Conservation (phyloP, 441 rosid species). For the Erysimum cheiri region DNA sequence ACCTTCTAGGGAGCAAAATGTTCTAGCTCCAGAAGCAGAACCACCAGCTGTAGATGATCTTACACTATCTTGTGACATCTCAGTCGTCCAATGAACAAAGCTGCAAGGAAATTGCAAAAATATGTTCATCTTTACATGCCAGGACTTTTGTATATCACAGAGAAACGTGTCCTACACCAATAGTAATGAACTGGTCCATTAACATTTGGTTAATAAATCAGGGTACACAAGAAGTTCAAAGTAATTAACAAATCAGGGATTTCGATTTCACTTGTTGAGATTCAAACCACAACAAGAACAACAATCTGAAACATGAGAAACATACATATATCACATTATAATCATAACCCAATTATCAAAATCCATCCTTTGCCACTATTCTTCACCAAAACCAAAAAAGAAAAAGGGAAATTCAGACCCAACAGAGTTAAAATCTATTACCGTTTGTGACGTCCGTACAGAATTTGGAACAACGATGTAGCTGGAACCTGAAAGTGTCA, state of each 20-base stretch:
- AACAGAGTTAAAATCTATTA: conserved; percentile 29
- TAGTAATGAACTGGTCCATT: not conserved
- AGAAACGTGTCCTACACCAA: not conserved
- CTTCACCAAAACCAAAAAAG: not conserved
- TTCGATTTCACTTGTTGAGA: conserved; percentile 14
- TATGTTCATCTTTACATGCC: conserved; percentile 24
- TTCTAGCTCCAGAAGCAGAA: conserved; percentile 61
- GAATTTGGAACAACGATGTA: conserved; percentile 42
- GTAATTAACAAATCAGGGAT: not conserved
- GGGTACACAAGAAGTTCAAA: conserved; percentile 1
- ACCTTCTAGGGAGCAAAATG: no score
- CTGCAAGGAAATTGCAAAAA: conserved; percentile 53
- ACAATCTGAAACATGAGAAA: not conserved
- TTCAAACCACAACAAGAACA: conserved; percentile 10
- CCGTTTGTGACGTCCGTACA: conserved; percentile 58
- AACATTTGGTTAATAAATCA: not conserved
- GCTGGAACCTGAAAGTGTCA: conserved; percentile 53
- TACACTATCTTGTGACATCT: conserved; percentile 49
- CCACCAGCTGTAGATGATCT: conserved; percentile 58
- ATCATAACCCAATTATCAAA: conserved; percentile 20
- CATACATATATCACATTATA: not conserved
- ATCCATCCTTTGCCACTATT: conserved; percentile 18
- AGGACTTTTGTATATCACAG: not conserved
- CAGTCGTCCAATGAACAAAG: conserved; percentile 51
- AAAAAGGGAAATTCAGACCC: not conserved